These are phyloP conservation scores for Papiliotrema nemorosa DNA, from an alignment of 1,284 basidiomycete species.

Conservation along the genomic window DNA sequence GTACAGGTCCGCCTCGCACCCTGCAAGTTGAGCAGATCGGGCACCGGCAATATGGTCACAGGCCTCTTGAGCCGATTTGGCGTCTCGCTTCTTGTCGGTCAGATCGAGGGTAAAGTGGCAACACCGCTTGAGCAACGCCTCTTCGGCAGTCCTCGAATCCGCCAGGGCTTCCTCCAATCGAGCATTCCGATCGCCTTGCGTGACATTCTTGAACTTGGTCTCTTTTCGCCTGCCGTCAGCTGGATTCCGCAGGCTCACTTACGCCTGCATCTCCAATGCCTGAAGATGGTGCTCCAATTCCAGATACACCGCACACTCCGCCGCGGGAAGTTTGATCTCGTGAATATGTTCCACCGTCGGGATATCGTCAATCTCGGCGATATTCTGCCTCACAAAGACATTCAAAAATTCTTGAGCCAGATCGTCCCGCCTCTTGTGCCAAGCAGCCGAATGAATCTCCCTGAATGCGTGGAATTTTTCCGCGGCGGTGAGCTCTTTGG, in stretches of 20 bases:
- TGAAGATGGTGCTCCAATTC: conserved; percentile 93
- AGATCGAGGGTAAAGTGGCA: conserved; percentile 81
- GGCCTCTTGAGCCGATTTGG: conserved; percentile 67
- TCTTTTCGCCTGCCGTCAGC: conserved; percentile 62
- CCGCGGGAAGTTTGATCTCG: conserved; percentile 74
- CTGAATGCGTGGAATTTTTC: conserved; percentile 96
- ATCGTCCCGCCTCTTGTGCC: conserved; percentile 82
- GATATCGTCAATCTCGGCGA: conserved; percentile 95
- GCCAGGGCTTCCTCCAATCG: conserved; percentile 81
- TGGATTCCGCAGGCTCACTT: conserved; percentile 9
- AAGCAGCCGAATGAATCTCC: conserved; percentile 84
- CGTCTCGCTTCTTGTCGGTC: conserved; percentile 56
- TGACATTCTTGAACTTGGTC: conserved; percentile 57
- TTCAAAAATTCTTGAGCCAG: conserved; percentile 81
- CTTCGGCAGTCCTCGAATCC: conserved; percentile 84
- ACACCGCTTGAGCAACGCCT: conserved; percentile 86
- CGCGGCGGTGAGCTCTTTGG: conserved; percentile 78
- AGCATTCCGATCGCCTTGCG: conserved; percentile 75
- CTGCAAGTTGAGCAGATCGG: conserved; percentile 70
- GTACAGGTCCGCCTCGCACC: conserved; percentile 71
- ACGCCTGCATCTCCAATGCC: conserved; percentile 47
- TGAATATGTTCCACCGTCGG: conserved; percentile 68
- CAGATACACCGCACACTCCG: conserved; percentile 90
- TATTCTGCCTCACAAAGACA: conserved; percentile 85
- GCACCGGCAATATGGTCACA: conserved; percentile 87